Percentiles rank a stretch among this genome's conserved stretches.
Evolutionary conservation across 2,329 filamentous ascomycete species (phyloP).

Genomic region (Chlorencoelia australis): DNA sequence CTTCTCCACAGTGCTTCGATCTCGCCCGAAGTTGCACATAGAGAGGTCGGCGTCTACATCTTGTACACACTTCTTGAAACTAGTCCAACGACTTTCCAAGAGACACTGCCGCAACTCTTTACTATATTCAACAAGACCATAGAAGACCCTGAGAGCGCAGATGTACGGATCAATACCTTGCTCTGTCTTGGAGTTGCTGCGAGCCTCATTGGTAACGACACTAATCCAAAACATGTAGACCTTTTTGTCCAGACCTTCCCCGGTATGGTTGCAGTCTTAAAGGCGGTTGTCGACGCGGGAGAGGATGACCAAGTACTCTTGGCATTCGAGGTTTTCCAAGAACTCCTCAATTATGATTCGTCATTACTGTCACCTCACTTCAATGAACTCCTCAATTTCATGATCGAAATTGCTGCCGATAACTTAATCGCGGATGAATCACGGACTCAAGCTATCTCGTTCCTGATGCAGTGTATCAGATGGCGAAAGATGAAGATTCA

Average conservation of each 20-base stretch:
- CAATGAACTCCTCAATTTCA: conserved; percentile 83
- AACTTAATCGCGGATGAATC: conserved; percentile 73
- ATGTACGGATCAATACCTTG: conserved; percentile 92
- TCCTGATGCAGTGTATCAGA: conserved; percentile 84
- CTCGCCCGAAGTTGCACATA: conserved; percentile 64
- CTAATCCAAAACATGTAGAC: conserved; percentile 63
- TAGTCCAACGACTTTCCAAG: conserved; percentile 73
- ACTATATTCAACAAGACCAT: conserved; percentile 79
- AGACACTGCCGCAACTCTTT: conserved; percentile 72
- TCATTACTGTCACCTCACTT: conserved; percentile 77
- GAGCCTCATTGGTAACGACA: conserved; percentile 78
- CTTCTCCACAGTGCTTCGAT: conserved; percentile 71
- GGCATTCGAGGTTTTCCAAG: conserved; percentile 95
- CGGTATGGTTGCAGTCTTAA: conserved; percentile 79
- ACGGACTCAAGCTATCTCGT: conserved; percentile 80
- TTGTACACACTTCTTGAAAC: conserved; percentile 86
- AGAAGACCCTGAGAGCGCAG: conserved; percentile 77
- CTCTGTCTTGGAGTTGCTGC: conserved; percentile 81
- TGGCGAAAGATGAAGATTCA: conserved; percentile 96
- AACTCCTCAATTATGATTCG: conserved; percentile 81
- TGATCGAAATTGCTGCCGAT: conserved; percentile 78
- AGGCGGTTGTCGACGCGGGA: conserved; percentile 66
- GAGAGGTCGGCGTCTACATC: conserved; percentile 87
- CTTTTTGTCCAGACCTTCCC: conserved; percentile 75
- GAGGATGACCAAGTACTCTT: conserved; percentile 86